Conservation (phyloP, 148 eudicot genomes). For the Fallopia convolvulus region DNA sequence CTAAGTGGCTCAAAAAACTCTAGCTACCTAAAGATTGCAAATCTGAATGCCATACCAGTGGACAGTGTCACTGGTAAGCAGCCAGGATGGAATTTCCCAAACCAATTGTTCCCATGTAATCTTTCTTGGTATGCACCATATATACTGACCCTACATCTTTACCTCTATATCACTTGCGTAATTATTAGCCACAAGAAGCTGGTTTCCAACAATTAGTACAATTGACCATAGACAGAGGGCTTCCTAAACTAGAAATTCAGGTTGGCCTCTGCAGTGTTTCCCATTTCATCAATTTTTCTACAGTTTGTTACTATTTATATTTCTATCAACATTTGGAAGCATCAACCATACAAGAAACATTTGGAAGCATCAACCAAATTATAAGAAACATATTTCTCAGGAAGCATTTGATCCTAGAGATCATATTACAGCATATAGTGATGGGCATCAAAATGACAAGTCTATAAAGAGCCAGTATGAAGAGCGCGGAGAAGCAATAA, state of each 20-base stretch:
- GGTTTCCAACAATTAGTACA: neutral
- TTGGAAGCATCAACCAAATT: too few relatives aligned
- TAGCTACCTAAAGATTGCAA: neutral
- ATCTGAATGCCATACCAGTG: neutral
- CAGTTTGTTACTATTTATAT: neutral
- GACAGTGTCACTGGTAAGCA: neutral
- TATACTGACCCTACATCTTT: neutral
- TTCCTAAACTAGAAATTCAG: neutral
- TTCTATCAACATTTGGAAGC: neutral
- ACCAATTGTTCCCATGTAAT: neutral
- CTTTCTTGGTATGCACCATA: neutral
- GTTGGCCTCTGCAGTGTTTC: neutral
- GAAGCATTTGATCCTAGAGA: neutral
- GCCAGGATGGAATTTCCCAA: neutral
- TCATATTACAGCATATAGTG: neutral
- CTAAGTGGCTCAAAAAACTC: neutral
- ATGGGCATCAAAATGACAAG: neutral
- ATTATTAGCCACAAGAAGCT: neutral
- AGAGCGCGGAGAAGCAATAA: slow-evolving; percentile 2
- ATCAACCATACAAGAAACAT: neutral
- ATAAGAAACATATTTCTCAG: neutral
- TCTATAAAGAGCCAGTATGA: neutral
- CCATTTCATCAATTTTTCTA: neutral
- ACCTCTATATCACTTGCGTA: neutral
- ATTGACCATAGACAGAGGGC: neutral